Evolutionary conservation across 108 stramenopile species (phyloP), one percentile per base, ranked within the genome.

Genomic region (Discostella pseudostelligera): DNA sequence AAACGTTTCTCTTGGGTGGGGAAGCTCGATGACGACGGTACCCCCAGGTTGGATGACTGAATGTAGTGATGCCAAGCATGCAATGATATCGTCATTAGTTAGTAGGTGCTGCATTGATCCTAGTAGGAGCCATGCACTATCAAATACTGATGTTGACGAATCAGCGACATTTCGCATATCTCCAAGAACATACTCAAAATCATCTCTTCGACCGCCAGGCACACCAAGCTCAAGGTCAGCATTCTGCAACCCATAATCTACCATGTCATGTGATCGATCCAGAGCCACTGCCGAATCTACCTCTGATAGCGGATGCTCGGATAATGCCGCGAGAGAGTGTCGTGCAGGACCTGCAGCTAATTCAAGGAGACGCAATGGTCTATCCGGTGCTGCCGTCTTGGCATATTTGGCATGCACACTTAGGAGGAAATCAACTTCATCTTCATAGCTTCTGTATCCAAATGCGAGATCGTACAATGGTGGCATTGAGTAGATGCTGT

Each of bases 1-100:
- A 63, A 89, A 89, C 39, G 83, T 86, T 71, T 93, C 92, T 55
- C 85, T 62, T 50, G 92, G 92, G 75, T 93, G 92, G 13, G 92
- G 88, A 47, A 93, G 56, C 59, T 93, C 92, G 24, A 93, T 42
- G 59, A 88, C 72, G 8, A 88, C 59, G 0, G 88, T 93, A 1
- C 87, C 87, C 16, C 72, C 84, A 10, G 69, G 54, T 29, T 44
- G 19, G 26, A 93, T 49, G 16, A 57, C 39, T 10, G 70, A 70
- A 40, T 66, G 56, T 8, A 83, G 56, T 8, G 76, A 83, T 35
- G 62, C 36, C 17, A 93, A 82, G 40, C 88, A 89, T 4, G 62
- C 68, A 36, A 93, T 74, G 8, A 88, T 85, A 59, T 89, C 83
- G 13, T 84, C 81, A 44, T 89, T 89, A 7, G 84, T 79, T 1